Base-by-base conservation (phyloP, 2,329 filamentous ascomycete genomes). In the Lachnellula cervina region DNA sequence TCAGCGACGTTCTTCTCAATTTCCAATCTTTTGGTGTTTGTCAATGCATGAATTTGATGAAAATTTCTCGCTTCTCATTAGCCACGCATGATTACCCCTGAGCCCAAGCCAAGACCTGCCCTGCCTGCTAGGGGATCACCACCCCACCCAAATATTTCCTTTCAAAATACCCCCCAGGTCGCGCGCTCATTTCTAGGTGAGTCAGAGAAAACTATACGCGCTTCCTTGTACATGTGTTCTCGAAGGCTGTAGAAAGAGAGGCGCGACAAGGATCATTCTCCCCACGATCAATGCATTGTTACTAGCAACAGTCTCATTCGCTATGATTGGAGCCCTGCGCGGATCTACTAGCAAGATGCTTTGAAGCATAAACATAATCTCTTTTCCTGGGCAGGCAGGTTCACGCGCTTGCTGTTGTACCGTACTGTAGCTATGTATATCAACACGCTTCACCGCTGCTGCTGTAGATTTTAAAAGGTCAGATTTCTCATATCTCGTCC, bases 241-340 rank as follows among this genome's bases (percentile, higher is more conserved):
- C 21, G 11, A 42, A 14, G 51, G 35, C 14, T 45, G 13, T 14
- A 23, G 34, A 21, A 51, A 21, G 35, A 16, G 46, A 14, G 38
- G 8, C 16, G 38, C 52, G 49, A 54, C 58, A 60, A 57, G 58
- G 56, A 59, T 59, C 13, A 25, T 32, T 16, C 42, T 53, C 44
- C 43, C 47, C 23, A 14, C 43, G 23, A 51, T 61, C 52, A 58
- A 59, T 61, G 55, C 59, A 56, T 51, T 5, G 37, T 48, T 21
- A 13, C 38, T 50, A 13, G 51, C 46, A 49, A 23, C n/a, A 42
- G 48, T 19, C 51, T 4, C 3, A 40, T 40, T 19, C 38, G 17
- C 38, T 40, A n/a, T 23, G 34, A 51, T 54, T 57, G 56, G 50
- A 16, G 25, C 14, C 16, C 21, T 17, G 53, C 25, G 40, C 46